Conservation (phyloP, 1,284 basidiomycete species). For the Pseudozyma hubeiensis region DNA sequence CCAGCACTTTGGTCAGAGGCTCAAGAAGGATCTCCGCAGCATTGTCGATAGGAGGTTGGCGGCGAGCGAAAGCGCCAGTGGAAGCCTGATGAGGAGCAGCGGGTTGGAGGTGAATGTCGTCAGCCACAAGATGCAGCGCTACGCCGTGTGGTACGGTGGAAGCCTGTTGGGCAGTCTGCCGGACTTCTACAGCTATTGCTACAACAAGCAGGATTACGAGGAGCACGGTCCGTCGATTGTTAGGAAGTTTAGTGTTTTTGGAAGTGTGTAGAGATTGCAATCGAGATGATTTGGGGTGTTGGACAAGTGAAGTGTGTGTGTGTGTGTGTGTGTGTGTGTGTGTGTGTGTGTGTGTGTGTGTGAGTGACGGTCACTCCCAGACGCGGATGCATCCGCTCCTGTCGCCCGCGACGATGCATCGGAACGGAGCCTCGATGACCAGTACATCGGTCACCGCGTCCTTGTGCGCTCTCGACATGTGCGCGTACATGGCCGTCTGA, state of each 20-base stretch:
- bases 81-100: constrained; percentile 75
- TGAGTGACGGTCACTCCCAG: constrained; percentile 54
- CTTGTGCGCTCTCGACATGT: constrained; percentile 73
- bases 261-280: constrained; percentile 42
- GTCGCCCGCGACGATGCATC: constrained; percentile 87
- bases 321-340: not conserved
- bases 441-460: constrained; percentile 84
- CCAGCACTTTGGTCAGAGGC: constrained; percentile 93
- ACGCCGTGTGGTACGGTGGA: constrained; percentile 99
- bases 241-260: constrained; percentile 63
- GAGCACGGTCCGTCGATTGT: constrained; percentile 92
- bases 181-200: constrained; percentile 97
- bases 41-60: constrained; percentile 91
- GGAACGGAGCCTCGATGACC: constrained; percentile 86
- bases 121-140: constrained; percentile 95
- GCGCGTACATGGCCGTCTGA: constrained; percentile 29
- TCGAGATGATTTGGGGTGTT: not conserved
- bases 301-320: not conserved
- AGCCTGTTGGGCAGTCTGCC: constrained; percentile 79
- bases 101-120: constrained; percentile 78
- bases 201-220: constrained; percentile 96
- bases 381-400: constrained; percentile 58
- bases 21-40: constrained; percentile 94
- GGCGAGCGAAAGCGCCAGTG: constrained; percentile 80
- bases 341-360: not conserved